Evolutionary conservation across 768 basidiomycete species (phyloP), one percentile per base, ranked within the genome.

Genomic region (Leucocoprinus sp.): DNA sequence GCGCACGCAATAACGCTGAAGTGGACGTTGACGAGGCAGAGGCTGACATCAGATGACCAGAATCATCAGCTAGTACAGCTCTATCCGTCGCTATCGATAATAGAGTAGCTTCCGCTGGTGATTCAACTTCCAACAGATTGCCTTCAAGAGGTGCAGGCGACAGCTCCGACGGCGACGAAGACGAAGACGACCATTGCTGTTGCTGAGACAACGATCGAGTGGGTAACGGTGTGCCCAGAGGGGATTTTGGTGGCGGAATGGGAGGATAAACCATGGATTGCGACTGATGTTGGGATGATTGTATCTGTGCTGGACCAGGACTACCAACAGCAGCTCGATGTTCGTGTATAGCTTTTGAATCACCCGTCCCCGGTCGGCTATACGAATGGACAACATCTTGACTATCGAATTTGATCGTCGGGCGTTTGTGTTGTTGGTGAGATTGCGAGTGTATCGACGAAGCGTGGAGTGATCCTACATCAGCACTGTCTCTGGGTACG

Each of bases 311-410:
- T 5, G 26, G 26, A 27, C 26, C 26, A 27, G 61, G 61, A 8
- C 68, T 57, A 18, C 64, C 57, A 15, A 65, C 53, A 1, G 71
- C 68, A 15, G 62, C 61, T 15, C 76, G 65, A 46, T 70, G 74
- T 45, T 75, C 71, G 47, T 80, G 78, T 19, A 61, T 69, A 24
- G 71, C 67, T 37, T 64, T 54, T 19, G 68, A 60, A 18, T 65
- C 64, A 5, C 71, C 72, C 14, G 63, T 67, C 5, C 81, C 80
- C 9, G 79, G 71, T 3, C 74, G 67, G 11, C 71, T 75, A 57
- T 91, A 91, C 45, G 78, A 76, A 58, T 91, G 86, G 34, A 88
- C 77, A 9, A 88, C 56, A 47, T 89, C 85, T 55, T 83, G 69
- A 23, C 69, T 68, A 34, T 76, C 84, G 53, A 91, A 92, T 59